These are phyloP conservation scores for Ormosia semicastrata DNA, from an alignment of 306 rosid species.

Conservation along the genomic window DNA sequence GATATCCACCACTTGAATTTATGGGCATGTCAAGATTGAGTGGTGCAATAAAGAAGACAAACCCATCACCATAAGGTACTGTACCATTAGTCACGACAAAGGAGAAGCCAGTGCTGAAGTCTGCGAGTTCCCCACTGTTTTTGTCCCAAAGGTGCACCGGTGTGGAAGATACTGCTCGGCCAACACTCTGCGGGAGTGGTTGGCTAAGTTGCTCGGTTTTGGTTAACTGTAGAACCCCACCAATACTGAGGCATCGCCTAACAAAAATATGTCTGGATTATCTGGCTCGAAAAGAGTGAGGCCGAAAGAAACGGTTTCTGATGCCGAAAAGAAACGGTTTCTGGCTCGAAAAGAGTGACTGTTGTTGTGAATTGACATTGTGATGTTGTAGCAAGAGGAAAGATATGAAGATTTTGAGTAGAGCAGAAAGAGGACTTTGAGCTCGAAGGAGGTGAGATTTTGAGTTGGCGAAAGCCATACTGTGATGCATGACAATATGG, in stretches of 20 bases:
- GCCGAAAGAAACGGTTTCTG: not conserved
- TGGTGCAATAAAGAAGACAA: conserved; percentile 36
- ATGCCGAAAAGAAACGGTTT: not conserved
- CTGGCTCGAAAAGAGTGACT: not conserved
- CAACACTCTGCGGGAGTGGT: conserved; percentile 20
- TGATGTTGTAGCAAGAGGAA: conserved; percentile 20
- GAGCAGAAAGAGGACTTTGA: not conserved
- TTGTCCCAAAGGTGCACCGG: conserved; percentile 29
- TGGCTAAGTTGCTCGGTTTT: not conserved
- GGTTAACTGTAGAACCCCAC: conserved; percentile 15
- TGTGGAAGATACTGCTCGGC: not conserved
- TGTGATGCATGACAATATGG: not conserved
- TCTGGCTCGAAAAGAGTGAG: not conserved
- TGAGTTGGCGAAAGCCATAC: conserved; percentile 1
- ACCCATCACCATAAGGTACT: conserved; percentile 16
- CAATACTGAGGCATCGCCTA: not conserved
- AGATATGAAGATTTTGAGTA: conserved; percentile 6
- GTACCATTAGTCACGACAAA: not conserved
- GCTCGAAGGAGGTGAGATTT: not conserved
- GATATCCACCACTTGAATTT: conserved; percentile 30
- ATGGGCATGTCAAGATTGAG: not conserved
- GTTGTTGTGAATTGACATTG: conserved; percentile 7
- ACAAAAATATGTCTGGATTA: not conserved
- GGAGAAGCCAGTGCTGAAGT: conserved; percentile 18
- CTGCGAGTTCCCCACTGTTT: not conserved